Conservation (phyloP, 2,329 filamentous ascomycete species). For the Diplodia corticola region DNA sequence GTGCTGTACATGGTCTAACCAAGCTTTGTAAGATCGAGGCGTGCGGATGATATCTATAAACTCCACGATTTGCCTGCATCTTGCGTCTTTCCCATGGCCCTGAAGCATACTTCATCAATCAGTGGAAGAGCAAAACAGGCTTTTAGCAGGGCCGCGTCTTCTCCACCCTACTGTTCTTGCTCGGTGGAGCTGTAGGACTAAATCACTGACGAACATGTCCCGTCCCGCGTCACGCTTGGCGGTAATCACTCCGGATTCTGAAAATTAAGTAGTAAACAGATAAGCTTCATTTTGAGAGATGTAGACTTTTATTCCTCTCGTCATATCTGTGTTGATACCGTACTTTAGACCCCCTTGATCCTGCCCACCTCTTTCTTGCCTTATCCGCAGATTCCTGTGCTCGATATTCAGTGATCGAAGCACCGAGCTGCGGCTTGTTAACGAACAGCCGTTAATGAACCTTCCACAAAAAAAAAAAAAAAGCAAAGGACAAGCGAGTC, state of each 20-base stretch:
- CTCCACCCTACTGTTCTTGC: constrained; percentile 51
- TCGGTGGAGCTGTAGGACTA: constrained; percentile 48
- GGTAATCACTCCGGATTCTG: background rate
- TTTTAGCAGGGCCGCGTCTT: constrained; percentile 56
- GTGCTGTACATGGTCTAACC: background rate
- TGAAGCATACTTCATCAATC: constrained; percentile 52
- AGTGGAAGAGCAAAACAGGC: constrained; percentile 53
- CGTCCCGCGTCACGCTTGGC: background rate
- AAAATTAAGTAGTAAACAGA: background rate
- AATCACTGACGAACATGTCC: constrained; percentile 48
- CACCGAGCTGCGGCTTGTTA: too few species aligned
- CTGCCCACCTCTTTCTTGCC: too few species aligned
- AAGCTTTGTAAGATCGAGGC: background rate
- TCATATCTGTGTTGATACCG: background rate
- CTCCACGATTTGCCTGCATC: constrained; percentile 55
- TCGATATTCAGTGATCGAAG: too few species aligned
- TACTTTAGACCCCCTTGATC: background rate
- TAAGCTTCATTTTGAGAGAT: background rate
- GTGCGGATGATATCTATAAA: background rate
- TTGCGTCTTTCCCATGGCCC: constrained; percentile 47
- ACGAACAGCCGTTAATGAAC: too few species aligned
- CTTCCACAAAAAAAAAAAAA: too few species aligned
- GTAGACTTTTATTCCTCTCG: background rate
- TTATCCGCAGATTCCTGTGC: background rate
- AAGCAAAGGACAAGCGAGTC: too few species aligned